phyloP scores from a whole-genome alignment of 345 rosid genomes.

The Melastoma malabathricum region DNA sequence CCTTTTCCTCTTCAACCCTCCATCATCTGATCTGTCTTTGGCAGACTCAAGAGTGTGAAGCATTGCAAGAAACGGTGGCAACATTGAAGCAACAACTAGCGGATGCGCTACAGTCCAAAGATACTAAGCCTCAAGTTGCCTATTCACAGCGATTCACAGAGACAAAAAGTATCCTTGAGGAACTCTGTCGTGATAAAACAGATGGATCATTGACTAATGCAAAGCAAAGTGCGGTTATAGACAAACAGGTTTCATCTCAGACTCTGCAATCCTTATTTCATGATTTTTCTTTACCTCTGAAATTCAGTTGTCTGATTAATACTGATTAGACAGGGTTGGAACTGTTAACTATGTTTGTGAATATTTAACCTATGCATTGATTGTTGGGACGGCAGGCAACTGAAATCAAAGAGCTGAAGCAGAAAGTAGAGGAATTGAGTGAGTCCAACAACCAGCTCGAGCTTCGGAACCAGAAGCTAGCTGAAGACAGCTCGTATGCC shows the following conservation, averaged over 20 bases:
- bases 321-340: too few species aligned
- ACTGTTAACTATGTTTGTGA: too few species aligned
- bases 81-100: slow-evolving; percentile 63
- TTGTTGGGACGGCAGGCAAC: slow-evolving; percentile 21
- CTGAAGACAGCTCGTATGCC: slow-evolving; percentile 91
- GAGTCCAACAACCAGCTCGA: slow-evolving; percentile 65
- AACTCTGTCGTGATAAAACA: slow-evolving; percentile 18
- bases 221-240: slow-evolving; percentile 19
- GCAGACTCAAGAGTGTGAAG: slow-evolving; percentile 69
- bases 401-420: slow-evolving; percentile 71
- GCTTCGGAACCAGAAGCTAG: slow-evolving; percentile 62
- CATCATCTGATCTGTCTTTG: not conserved
- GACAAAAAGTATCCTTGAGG: slow-evolving; percentile 18
- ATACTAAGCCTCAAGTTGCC: slow-evolving; percentile 19
- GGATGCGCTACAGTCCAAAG: slow-evolving; percentile 39
- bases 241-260: slow-evolving; percentile 37
- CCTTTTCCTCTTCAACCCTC: too few species aligned
- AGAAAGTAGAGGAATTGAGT: slow-evolving; percentile 34
- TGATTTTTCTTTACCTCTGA: too few species aligned
- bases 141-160: slow-evolving; percentile 27
- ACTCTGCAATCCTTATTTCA: slow-evolving; percentile 1
- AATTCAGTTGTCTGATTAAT: too few species aligned
- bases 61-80: slow-evolving; percentile 46
- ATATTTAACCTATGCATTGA: not conserved
- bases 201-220: slow-evolving; percentile 15